A percentile compares a stretch with the other conserved stretches of the same genome.
Evolutionary conservation across 2,329 filamentous ascomycete genomes (phyloP).

Genomic region (Aspergillus ruber): DNA sequence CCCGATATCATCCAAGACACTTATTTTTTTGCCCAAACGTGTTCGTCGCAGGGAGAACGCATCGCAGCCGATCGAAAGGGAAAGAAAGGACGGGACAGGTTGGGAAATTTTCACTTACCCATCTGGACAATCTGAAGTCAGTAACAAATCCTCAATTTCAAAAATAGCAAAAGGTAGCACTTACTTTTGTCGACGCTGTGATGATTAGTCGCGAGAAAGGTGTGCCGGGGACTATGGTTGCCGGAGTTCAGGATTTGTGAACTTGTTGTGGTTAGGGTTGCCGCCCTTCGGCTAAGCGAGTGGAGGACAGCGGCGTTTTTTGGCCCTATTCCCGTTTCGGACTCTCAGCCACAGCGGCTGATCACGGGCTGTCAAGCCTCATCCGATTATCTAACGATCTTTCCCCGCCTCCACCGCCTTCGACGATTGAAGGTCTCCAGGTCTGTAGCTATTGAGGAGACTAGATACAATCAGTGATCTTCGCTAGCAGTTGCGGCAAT

Average conservation of each 20-base stretch:
- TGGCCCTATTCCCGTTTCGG: constrained; percentile 22
- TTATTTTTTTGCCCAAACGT: constrained; percentile 16
- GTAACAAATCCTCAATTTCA: constrained; percentile 14
- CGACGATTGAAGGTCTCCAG: neutral
- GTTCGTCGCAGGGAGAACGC: constrained; percentile 15
- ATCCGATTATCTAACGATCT: constrained; percentile 1
- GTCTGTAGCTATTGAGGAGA: neutral
- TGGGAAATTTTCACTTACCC: constrained; percentile 49
- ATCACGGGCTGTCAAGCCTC: constrained; percentile 1
- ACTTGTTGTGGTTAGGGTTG: constrained; percentile 39
- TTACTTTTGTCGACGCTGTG: constrained; percentile 51
- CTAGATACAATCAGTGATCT: neutral
- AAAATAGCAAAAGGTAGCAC: constrained; percentile 10
- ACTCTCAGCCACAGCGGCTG: constrained; percentile 9
- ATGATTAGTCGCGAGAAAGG: constrained; percentile 36
- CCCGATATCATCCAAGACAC: neutral
- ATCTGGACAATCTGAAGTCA: constrained; percentile 43
- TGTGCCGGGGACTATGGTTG: constrained; percentile 33
- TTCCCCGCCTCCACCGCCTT: constrained; percentile 6
- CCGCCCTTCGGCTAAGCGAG: constrained; percentile 40
- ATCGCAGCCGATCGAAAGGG: constrained; percentile 24
- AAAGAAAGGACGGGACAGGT: constrained; percentile 19
- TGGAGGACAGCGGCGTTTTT: constrained; percentile 15
- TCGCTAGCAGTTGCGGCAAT: constrained; percentile 40
- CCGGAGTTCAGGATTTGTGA: constrained; percentile 37